Percentiles rank a stretch among this genome's conserved stretches.
Evolutionary conservation across 2,329 filamentous ascomycete species (phyloP).

Genomic region (Rutstroemia sp.): DNA sequence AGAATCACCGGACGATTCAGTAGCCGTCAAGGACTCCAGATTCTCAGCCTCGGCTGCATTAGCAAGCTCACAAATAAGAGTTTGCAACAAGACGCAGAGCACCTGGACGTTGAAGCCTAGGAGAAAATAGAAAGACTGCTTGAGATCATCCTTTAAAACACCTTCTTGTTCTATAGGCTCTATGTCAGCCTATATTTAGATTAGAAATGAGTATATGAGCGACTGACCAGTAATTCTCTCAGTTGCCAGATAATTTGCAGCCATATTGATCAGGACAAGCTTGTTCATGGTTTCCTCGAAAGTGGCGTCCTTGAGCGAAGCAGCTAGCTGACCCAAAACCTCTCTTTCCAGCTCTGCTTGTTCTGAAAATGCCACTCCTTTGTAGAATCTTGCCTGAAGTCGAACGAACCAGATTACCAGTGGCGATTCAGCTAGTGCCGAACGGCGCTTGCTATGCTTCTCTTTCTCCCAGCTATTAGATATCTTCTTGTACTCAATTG

Average conservation of each 20-base stretch:
- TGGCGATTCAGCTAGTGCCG: slow-evolving; percentile 37
- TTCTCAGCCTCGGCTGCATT: slow-evolving; percentile 32
- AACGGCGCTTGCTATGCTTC: slow-evolving; percentile 31
- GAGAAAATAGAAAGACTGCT: slow-evolving; percentile 53
- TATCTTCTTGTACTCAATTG: slow-evolving; percentile 68
- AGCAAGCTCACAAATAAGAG: slow-evolving; percentile 63
- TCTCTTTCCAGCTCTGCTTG: slow-evolving; percentile 80
- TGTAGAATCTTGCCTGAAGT: slow-evolving; percentile 78
- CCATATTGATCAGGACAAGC: slow-evolving; percentile 78
- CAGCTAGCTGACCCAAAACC: slow-evolving; percentile 69
- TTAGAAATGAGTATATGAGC: neutral
- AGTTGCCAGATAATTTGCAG: slow-evolving; percentile 68
- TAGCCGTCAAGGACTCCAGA: slow-evolving; percentile 38
- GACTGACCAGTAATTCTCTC: slow-evolving; percentile 49
- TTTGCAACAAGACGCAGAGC: slow-evolving; percentile 63
- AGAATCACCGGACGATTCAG: slow-evolving; percentile 29
- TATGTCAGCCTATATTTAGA: no score
- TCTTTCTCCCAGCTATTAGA: slow-evolving; percentile 48
- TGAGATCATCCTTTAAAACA: slow-evolving; percentile 14
- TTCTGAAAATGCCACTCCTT: slow-evolving; percentile 64
- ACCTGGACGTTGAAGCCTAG: slow-evolving; percentile 73
- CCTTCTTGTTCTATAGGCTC: slow-evolving; percentile 31
- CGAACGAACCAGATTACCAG: slow-evolving; percentile 77
- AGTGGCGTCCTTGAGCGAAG: slow-evolving; percentile 62
- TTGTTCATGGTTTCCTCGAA: slow-evolving; percentile 63